These are phyloP conservation scores for Candida fluviatilis DNA, from an alignment of 805 yeast genomes.

Conservation along the genomic window DNA sequence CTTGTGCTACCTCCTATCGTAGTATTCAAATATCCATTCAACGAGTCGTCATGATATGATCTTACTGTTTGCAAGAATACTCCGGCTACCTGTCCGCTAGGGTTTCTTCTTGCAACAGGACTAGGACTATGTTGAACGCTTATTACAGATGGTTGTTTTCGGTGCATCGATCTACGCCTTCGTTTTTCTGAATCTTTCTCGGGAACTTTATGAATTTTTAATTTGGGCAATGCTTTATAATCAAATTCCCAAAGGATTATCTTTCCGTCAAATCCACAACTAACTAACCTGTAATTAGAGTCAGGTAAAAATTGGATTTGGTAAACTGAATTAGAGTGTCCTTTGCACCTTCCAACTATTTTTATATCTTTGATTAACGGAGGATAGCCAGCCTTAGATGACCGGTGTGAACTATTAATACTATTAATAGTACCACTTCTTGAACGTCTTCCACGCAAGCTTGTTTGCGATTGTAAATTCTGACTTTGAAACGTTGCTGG, in stretches of 20 bases:
- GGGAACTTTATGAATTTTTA: conserved; percentile 15
- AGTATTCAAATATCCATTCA: conserved; percentile 5
- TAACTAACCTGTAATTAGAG: conserved; percentile 29
- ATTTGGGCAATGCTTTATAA: conserved; percentile 35
- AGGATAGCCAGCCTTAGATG: conserved; percentile 17
- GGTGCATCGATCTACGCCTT: conserved; percentile 6
- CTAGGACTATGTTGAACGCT: conserved; percentile 4
- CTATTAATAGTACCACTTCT: conserved; percentile 39
- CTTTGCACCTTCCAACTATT: conserved; percentile 34
- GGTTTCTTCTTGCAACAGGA: conserved; percentile 1
- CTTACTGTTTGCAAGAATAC: conserved; percentile 4
- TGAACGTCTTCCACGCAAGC: conserved; percentile 24
- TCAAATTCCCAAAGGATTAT: conserved; percentile 43
- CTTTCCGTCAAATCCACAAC: conserved; percentile 39
- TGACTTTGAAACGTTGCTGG: not conserved
- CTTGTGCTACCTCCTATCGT: conserved; percentile 14
- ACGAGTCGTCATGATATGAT: conserved; percentile 1
- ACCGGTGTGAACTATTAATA: conserved; percentile 7
- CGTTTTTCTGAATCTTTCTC: conserved; percentile 1
- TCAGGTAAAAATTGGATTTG: conserved; percentile 23
- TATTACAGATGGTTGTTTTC: conserved; percentile 5
- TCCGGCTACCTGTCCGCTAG: not conserved
- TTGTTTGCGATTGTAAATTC: not conserved
- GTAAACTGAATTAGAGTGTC: conserved; percentile 35
- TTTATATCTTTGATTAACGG: conserved; percentile 35